Evolutionary conservation across 176 grass and related monocot genomes (phyloP), one percentile per base, ranked within the genome.

Genomic region (Musa troglodytarum): DNA sequence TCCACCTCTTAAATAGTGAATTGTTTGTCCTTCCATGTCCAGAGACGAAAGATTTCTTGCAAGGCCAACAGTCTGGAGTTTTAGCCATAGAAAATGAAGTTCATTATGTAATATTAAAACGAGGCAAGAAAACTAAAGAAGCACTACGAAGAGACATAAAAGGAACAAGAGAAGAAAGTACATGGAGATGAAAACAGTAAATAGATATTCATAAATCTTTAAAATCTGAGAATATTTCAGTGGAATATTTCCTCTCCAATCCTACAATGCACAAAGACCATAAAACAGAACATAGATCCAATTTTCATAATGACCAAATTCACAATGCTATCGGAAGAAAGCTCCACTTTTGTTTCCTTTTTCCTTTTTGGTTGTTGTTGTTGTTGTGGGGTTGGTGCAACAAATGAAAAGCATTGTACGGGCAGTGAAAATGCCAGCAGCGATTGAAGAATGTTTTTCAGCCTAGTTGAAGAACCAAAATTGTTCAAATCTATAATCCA

Each of bases 21-120:
- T 91, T 71, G 88, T 78, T 74, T 79, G 82, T 21, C 95, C 90
- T 82, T 98, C 95, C 74, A 87, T 87, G 77, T 91, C 95, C 70
- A 98, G 83, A 1, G 90, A 98, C 26, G 22, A 22, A 86, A 93
- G 82, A 83, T 98, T 92, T 83, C 88, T 93, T 22, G 73, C 74
- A 74, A 89, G 80, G 52, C 75, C 84, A 68, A 86, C 58, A 54
- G 78, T 78, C 95, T 93, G 78, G 80, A 62, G 84, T 75, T 29
- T 77, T 19, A 83, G 26, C 26, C 26, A 15, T 52, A 69, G 88
- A 54, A 68, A 49, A 82, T 28, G 81, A 82, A 76, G 81, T 63
- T 81, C 53, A 79, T 53, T 63, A 53, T 9, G 11, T 54, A 56
- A 15, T n/a, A 54, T 16, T 2, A 26, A 55, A 74, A 16, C 13